phyloP scores from a whole-genome alignment of 1,284 basidiomycete species.

The Volvariella surrecta region DNA sequence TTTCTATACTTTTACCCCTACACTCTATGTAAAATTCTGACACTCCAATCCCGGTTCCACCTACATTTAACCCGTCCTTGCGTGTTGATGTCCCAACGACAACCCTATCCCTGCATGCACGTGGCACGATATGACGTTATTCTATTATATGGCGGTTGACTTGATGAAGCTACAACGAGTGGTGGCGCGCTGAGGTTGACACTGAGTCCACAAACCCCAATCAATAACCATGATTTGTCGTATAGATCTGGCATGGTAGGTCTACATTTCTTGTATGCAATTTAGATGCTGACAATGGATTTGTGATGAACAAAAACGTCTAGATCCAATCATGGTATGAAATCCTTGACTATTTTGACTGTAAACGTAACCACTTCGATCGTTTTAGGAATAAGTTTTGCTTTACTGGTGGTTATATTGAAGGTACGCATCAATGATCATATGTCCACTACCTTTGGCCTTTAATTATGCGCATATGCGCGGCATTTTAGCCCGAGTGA shows the following conservation, averaged over 20 bases:
- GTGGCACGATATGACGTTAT: too few species aligned
- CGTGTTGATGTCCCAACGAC: too few species aligned
- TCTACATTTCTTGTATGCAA: neutral
- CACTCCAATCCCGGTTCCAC: too few species aligned
- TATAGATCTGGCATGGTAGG: conserved; percentile 32
- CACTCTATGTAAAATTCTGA: too few species aligned
- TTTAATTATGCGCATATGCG: neutral
- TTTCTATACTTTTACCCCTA: too few species aligned
- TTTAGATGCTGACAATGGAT: too few species aligned
- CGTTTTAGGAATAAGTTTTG: conserved; percentile 57
- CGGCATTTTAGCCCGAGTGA: conserved; percentile 33
- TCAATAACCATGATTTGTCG: conserved; percentile 26
- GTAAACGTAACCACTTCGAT: neutral
- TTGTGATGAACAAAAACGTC: too few species aligned
- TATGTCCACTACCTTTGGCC: too few species aligned
- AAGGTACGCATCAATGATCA: conserved; percentile 32
- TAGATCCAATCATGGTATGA: conserved; percentile 29
- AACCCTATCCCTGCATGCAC: too few species aligned
- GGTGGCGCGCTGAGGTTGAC: conserved; percentile 24
- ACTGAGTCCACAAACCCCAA: conserved; percentile 17
- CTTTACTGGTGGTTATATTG: conserved; percentile 70
- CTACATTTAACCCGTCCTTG: too few species aligned
- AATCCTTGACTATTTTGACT: neutral
- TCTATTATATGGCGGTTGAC: too few species aligned
- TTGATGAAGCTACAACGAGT: conserved; percentile 22